A percentile compares a stretch with the other conserved stretches of the same genome.
phyloP scores from a whole-genome alignment of 2,329 filamentous ascomycete genomes.

The Magnaporthiopsis incrustans region DNA sequence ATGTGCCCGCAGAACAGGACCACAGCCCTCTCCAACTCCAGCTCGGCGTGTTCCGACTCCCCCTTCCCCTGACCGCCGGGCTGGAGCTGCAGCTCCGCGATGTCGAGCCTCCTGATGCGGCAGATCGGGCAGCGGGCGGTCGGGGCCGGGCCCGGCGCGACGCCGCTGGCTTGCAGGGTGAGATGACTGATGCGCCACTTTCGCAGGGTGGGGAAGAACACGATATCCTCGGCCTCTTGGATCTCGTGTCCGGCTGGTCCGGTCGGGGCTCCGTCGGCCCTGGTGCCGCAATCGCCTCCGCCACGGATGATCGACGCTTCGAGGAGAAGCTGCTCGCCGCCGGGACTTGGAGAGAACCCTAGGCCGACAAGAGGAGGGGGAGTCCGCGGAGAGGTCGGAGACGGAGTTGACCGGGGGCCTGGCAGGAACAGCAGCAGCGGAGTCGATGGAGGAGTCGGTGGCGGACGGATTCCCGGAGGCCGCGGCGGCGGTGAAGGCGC shows the following conservation, averaged over 20 bases:
- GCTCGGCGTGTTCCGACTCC: not conserved
- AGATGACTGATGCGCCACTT: not conserved
- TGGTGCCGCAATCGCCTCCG: no score
- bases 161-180: no score
- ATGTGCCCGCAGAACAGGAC: constrained; percentile 4
- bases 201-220: not conserved
- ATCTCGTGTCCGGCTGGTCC: not conserved
- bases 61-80: not conserved
- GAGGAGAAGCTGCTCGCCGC: no score
- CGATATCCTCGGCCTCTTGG: not conserved
- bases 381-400: not conserved
- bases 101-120: not conserved
- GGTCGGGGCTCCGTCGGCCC: not conserved
- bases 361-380: not conserved
- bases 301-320: no score
- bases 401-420: no score
- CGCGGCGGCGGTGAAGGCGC: no score
- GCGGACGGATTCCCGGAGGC: no score
- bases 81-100: not conserved
- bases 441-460: no score
- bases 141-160: not conserved
- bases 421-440: no score
- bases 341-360: no score
- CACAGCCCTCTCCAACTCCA: not conserved
- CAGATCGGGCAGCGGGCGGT: not conserved